phyloP scores from a whole-genome alignment of 108 stramenopile species.

The Chaetoceros muelleri region DNA sequence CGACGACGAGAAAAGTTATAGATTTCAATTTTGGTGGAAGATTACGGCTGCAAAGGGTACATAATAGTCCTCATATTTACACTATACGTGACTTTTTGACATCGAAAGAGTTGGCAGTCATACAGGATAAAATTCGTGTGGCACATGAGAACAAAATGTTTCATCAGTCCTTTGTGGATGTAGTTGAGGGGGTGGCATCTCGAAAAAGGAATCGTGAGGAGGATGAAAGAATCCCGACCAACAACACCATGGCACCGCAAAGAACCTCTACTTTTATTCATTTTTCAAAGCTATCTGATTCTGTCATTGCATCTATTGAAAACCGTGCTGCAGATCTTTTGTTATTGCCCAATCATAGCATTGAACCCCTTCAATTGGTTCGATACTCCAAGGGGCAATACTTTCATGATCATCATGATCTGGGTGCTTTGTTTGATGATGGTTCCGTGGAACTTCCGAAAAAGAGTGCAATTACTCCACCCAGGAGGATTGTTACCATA shows the following conservation, averaged over 20 bases:
- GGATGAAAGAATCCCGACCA: background rate
- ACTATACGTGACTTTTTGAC: slow-evolving; percentile 19
- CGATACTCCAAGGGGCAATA: slow-evolving; percentile 13
- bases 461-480: background rate
- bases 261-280: slow-evolving; percentile 11
- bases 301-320: slow-evolving; percentile 15
- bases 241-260: background rate
- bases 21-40: slow-evolving; percentile 1
- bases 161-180: slow-evolving; percentile 4
- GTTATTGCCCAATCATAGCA: slow-evolving; percentile 1
- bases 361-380: slow-evolving; percentile 18
- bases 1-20: no score
- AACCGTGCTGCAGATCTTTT: slow-evolving; percentile 7
- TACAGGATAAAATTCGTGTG: background rate
- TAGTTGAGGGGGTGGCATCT: background rate
- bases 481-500: slow-evolving; percentile 10
- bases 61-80: slow-evolving; percentile 14
- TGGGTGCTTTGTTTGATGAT: slow-evolving; percentile 8
- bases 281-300: slow-evolving; percentile 10
- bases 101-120: slow-evolving; percentile 8
- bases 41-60: slow-evolving; percentile 3
- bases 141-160: background rate
- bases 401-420: slow-evolving; percentile 20
- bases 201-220: background rate
- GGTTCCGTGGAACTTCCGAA: slow-evolving; percentile 14